phyloP scores from a whole-genome alignment of 352 stramenopile species.

The Globisporangium carolinianum region DNA sequence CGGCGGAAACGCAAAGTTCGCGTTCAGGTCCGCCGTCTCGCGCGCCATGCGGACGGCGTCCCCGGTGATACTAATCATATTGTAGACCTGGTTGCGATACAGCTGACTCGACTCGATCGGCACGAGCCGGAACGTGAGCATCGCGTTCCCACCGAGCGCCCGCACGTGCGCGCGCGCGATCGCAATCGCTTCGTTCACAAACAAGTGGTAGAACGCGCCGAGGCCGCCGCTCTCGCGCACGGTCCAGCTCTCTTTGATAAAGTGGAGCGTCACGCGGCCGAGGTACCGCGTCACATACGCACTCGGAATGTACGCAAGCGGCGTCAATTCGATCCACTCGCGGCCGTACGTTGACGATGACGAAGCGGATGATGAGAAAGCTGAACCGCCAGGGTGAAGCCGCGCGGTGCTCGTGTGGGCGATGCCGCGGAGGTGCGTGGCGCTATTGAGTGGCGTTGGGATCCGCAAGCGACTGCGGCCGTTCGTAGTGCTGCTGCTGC shows the following conservation, averaged over 20 bases:
- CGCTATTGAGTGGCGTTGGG: slow-evolving; percentile 26
- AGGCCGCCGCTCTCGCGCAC: slow-evolving; percentile 82
- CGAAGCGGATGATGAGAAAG: not conserved
- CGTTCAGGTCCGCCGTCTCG: slow-evolving; percentile 21
- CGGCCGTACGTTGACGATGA: slow-evolving; percentile 30
- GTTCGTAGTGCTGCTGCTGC: too few species aligned
- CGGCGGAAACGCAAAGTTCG: slow-evolving; percentile 20
- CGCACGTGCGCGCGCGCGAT: slow-evolving; percentile 82
- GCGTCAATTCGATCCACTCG: slow-evolving; percentile 83
- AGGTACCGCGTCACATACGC: slow-evolving; percentile 72
- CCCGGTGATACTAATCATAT: slow-evolving; percentile 88
- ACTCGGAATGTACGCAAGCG: slow-evolving; percentile 68
- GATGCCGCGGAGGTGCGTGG: slow-evolving; percentile 27
- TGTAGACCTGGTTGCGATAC: slow-evolving; percentile 89
- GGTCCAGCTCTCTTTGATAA: slow-evolving; percentile 88
- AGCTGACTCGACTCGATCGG: slow-evolving; percentile 85
- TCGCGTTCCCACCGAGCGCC: slow-evolving; percentile 76
- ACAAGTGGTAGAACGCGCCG: slow-evolving; percentile 83
- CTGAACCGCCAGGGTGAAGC: slow-evolving; percentile 1
- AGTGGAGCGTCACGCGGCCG: slow-evolving; percentile 83
- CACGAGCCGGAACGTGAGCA: slow-evolving; percentile 82
- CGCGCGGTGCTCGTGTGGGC: slow-evolving; percentile 10
- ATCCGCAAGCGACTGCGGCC: slow-evolving; percentile 33
- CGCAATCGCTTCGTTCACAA: slow-evolving; percentile 81
- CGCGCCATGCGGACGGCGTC: slow-evolving; percentile 79